These are phyloP conservation scores for Berkeleyomyces rouxiae DNA, from an alignment of 2,329 filamentous ascomycete species.

Conservation along the genomic window DNA sequence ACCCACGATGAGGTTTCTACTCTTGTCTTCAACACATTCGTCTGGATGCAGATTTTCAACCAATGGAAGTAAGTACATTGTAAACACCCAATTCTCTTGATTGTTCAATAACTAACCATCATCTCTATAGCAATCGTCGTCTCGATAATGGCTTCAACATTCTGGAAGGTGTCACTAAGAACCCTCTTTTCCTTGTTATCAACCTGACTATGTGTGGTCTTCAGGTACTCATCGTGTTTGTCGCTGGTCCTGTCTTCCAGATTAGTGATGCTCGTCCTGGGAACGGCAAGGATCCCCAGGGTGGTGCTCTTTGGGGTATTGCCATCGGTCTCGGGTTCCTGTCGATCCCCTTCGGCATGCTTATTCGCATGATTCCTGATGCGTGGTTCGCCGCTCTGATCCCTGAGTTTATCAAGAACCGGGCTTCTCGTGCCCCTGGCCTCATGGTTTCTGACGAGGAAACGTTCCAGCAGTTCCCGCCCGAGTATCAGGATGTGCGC, in stretches of 20 bases:
- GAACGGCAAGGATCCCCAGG: conserved; percentile 35
- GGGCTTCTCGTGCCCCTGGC: conserved; percentile 30
- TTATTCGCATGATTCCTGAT: conserved; percentile 74
- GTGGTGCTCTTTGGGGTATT: conserved; percentile 68
- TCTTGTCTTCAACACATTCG: conserved; percentile 92
- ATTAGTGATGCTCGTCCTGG: conserved; percentile 27
- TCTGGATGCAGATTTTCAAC: conserved; percentile 99
- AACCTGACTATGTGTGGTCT: conserved; percentile 75
- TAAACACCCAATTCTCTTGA: background rate
- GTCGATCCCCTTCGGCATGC: conserved; percentile 70
- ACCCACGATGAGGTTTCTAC: conserved; percentile 45
- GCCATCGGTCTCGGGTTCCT: conserved; percentile 68
- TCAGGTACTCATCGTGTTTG: conserved; percentile 77
- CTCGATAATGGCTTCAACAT: conserved; percentile 93
- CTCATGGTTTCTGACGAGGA: conserved; percentile 50
- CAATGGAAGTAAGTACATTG: conserved; percentile 62
- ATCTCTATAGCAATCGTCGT: conserved; percentile 52
- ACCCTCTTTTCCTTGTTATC: conserved; percentile 80
- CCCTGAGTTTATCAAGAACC: conserved; percentile 35
- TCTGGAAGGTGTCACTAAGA: conserved; percentile 70
- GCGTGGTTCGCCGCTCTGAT: conserved; percentile 38
- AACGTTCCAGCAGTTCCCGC: conserved; percentile 50
- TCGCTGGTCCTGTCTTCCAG: conserved; percentile 67
- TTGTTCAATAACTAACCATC: background rate
- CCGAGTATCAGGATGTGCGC: conserved; percentile 55